Evolutionary conservation across 164 flowering plant genomes (phyloP).

Genomic region (Amborella trichopoda): DNA sequence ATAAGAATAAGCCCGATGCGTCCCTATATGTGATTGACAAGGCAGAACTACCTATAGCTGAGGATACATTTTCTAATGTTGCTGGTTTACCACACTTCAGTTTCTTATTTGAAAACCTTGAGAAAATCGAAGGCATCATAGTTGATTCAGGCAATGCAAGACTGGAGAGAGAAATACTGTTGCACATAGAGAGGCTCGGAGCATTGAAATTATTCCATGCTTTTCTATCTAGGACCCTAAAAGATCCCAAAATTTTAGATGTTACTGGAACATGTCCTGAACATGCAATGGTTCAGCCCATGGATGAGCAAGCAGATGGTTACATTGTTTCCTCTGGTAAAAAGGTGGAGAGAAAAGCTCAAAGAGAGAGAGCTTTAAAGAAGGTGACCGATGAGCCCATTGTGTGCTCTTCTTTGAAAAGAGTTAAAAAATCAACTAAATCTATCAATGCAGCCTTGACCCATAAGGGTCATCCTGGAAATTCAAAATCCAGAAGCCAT

Average conservation of each 20-base stretch:
- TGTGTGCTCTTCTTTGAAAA: constrained; percentile 9
- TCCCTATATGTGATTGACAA: constrained; percentile 6
- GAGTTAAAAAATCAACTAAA: constrained; percentile 6
- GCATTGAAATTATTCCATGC: constrained; percentile 58
- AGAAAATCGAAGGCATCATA: constrained; percentile 43
- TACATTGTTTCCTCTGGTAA: constrained; percentile 31
- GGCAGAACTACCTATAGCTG: constrained; percentile 10
- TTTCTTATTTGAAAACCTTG: constrained; percentile 48
- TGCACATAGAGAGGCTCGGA: constrained; percentile 65
- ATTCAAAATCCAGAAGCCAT: constrained; percentile 25
- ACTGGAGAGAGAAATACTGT: constrained; percentile 63
- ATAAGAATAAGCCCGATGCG: constrained; percentile 9
- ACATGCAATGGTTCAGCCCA: constrained; percentile 8
- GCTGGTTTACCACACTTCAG: constrained; percentile 18
- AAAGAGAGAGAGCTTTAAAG: constrained; percentile 23
- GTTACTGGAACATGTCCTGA: constrained; percentile 10
- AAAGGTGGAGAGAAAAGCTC: constrained; percentile 44
- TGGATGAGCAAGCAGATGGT: constrained; percentile 2
- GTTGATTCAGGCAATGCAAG: constrained; percentile 27
- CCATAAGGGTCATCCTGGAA: no score
- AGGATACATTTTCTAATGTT: constrained; percentile 9
- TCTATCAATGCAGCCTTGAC: no score
- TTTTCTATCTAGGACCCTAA: constrained; percentile 38
- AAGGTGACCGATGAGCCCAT: constrained; percentile 12
- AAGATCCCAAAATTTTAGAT: no score